Percentiles rank a stretch among this genome's conserved stretches.
Evolutionary conservation across 441 rosid genomes (phyloP).

Genomic region (Raphanus hybrid): DNA sequence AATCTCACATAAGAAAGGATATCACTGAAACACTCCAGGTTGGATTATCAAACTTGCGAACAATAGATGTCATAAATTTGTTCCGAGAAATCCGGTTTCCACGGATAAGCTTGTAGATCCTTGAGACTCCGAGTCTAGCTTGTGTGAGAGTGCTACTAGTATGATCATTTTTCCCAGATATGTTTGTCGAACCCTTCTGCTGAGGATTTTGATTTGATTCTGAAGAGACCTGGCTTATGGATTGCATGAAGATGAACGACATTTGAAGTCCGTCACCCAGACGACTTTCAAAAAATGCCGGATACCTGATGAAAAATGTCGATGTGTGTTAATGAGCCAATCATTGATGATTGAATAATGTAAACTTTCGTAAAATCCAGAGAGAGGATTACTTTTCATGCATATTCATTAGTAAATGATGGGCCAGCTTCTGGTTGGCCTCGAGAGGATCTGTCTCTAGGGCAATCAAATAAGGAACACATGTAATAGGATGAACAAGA

Average conservation of each 20-base stretch:
- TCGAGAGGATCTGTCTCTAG: slow-evolving; percentile 98
- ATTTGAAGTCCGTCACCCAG: slow-evolving; percentile 98
- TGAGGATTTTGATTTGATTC: slow-evolving; percentile 60
- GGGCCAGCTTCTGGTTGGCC: slow-evolving; percentile 92
- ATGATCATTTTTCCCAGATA: slow-evolving; percentile 66
- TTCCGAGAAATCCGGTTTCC: slow-evolving; percentile 90
- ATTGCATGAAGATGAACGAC: slow-evolving; percentile 86
- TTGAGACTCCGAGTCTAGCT: slow-evolving; percentile 96
- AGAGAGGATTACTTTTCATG: slow-evolving; percentile 84
- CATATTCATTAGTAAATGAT: slow-evolving; percentile 98
- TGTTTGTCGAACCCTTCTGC: slow-evolving; percentile 63
- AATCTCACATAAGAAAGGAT: slow-evolving; percentile 83
- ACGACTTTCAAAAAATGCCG: slow-evolving; percentile 96
- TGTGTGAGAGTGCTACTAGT: slow-evolving; percentile 66
- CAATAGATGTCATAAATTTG: slow-evolving; percentile 97
- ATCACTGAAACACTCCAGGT: slow-evolving; percentile 65
- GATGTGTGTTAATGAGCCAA: slow-evolving; percentile 36
- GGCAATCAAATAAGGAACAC: slow-evolving; percentile 98
- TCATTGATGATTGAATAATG: slow-evolving; percentile 23
- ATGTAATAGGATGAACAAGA: slow-evolving; percentile 99
- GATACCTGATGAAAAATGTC: slow-evolving; percentile 71
- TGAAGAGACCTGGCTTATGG: slow-evolving; percentile 54
- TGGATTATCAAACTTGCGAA: slow-evolving; percentile 96
- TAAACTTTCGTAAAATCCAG: slow-evolving; percentile 24
- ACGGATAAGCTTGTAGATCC: slow-evolving; percentile 97